These are phyloP conservation scores for Ormosia emarginata DNA, from an alignment of 306 rosid species.

Conservation along the genomic window DNA sequence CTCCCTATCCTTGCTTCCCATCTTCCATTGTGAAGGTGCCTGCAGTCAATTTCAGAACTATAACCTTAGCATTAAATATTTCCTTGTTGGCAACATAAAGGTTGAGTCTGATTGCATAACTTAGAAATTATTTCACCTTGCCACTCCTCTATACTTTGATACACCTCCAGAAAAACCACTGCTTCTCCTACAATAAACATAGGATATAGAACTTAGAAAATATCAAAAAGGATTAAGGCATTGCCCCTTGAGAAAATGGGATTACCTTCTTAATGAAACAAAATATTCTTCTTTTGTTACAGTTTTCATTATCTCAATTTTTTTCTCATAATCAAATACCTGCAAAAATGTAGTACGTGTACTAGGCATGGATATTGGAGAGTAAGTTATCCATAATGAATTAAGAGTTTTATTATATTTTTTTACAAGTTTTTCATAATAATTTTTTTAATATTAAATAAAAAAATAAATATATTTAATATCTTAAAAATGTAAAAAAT, in stretches of 20 bases:
- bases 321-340: slow-evolving; percentile 73
- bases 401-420: no score
- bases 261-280: slow-evolving; percentile 85
- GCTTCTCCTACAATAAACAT: slow-evolving; percentile 50
- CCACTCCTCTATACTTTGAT: slow-evolving; percentile 90
- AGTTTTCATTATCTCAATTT: slow-evolving; percentile 71
- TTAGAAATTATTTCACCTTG: slow-evolving; percentile 51
- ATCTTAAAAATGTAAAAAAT: no score
- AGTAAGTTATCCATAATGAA: neutral
- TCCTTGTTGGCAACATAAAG: neutral
- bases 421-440: no score
- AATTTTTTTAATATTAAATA: no score
- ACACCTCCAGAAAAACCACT: slow-evolving; percentile 99
- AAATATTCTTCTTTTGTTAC: slow-evolving; percentile 86
- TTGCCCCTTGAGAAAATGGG: neutral
- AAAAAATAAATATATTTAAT: no score
- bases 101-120: neutral
- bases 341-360: neutral
- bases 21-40: slow-evolving; percentile 95
- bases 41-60: slow-evolving; percentile 8
- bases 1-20: slow-evolving; percentile 98
- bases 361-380: neutral
- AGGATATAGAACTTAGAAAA: neutral
- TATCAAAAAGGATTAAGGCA: neutral
- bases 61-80: slow-evolving; percentile 1